Base-by-base conservation (phyloP, 257 asterid species). In the Anisodus tanguticus region DNA sequence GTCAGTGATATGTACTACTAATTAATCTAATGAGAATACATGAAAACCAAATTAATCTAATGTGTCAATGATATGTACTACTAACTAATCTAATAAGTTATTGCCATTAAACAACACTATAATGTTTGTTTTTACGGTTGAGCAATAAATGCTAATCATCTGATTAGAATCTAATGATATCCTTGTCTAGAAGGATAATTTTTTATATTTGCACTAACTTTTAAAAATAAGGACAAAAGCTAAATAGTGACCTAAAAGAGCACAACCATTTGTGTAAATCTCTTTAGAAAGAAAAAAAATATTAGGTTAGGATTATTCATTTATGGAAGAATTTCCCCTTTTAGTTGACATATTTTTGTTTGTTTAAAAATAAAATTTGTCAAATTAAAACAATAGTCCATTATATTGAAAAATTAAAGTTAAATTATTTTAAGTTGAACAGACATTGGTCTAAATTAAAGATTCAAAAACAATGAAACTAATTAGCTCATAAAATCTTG, bases 401-500 rank as follows among this genome's bases (percentile, higher is more conserved):
- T 70, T 31, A 31, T 31, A 31, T 31, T 69, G 37, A 15, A 72
- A 72, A 72, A 45, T 47, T 9, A 72, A 72, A 39, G 39, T 19
- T 9, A 9, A 45, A 4, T n/a, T 37, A n/a, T 11, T 47, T n/a
- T 0, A 47, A 45, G 9, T 49, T 74, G 62, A 19, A 72, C 16
- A 71, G n/a, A 9, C 35, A 47, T 45, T 9, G 80, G 80, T 45
- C 80, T 43, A 72, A 64, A 12, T 2, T 31, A 31, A 43, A 71
- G 49, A 43, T 19, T 6, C 37, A 78, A 63, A 62, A 31, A 45
- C 3, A 13, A 41, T 43, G 9, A 81, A 81, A 26, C 43, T 81
- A 79, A 60, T 7, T 83, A 9, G 59, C 47, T 41, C 58, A 86
- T 79, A 74, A 70, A 85, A 85, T 78, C 19, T 5, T 51, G 9